These are phyloP conservation scores for Elongisporangium prolatum DNA, from an alignment of 352 stramenopile genomes.

Conservation along the genomic window DNA sequence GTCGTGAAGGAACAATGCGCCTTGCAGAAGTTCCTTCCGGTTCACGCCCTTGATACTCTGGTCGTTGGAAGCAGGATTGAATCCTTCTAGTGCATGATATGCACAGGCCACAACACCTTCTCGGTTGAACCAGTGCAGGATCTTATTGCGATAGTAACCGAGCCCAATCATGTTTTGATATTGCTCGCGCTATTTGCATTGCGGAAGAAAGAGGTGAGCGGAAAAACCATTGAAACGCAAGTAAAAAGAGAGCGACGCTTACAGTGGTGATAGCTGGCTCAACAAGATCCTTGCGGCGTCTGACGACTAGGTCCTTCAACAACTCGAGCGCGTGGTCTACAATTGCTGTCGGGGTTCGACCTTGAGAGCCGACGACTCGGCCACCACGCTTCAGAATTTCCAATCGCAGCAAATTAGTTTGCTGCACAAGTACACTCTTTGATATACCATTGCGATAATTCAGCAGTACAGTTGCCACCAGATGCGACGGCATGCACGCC, in stretches of 20 bases:
- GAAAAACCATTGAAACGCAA: not conserved
- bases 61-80: constrained; percentile 13
- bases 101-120: constrained; percentile 77
- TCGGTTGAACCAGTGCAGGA: constrained; percentile 82
- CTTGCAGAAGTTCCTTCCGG: constrained; percentile 49
- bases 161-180: constrained; percentile 86
- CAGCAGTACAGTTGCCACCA: constrained; percentile 70
- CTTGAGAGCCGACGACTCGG: constrained; percentile 66
- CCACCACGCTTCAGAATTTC: constrained; percentile 70
- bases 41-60: constrained; percentile 22
- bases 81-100: constrained; percentile 58
- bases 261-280: constrained; percentile 75
- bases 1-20: constrained; percentile 65
- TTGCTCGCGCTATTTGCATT: constrained; percentile 47
- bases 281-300: constrained; percentile 67
- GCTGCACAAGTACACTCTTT: constrained; percentile 59
- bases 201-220: not conserved
- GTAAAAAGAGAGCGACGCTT: constrained; percentile 9
- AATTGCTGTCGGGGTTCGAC: constrained; percentile 54
- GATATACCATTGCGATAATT: constrained; percentile 79
- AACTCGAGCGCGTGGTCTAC: constrained; percentile 64
- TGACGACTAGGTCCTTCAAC: constrained; percentile 64
- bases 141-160: constrained; percentile 86
- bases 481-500: constrained; percentile 69
- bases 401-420: constrained; percentile 66